Evolutionary conservation across 331 rosid genomes (phyloP).

Genomic region (Prunus yedoensis): DNA sequence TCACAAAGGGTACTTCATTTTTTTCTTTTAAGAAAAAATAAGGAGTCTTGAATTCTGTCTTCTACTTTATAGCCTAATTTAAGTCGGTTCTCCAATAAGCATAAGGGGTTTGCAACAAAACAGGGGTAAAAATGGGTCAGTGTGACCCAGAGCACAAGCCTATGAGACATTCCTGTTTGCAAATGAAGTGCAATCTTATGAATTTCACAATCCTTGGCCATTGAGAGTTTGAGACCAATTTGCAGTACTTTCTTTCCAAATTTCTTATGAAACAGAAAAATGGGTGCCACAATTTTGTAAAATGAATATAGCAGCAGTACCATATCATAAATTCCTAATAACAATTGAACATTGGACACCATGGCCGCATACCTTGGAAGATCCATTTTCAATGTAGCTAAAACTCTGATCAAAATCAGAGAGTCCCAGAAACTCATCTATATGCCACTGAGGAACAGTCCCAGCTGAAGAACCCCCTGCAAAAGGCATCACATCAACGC

Average conservation of each 20-base stretch:
- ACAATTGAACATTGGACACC: not conserved
- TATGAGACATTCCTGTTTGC: not conserved
- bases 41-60: not conserved
- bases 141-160: not conserved
- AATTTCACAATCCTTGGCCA: not conserved
- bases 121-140: not conserved
- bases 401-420: conserved; percentile 58
- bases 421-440: conserved; percentile 68
- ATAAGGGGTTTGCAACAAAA: not conserved
- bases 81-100: not conserved
- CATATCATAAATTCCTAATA: no score
- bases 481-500: conserved; percentile 29
- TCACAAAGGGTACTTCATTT: not conserved
- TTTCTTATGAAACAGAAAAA: not conserved
- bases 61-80: not conserved
- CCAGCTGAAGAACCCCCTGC: conserved; percentile 64
- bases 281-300: not conserved
- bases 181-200: not conserved
- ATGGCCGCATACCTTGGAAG: conserved; percentile 66
- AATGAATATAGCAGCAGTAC: not conserved
- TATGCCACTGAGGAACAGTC: conserved; percentile 64
- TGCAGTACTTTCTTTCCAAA: not conserved
- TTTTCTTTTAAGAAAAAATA: not conserved
- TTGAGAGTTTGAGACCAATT: not conserved
- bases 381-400: conserved; percentile 63